Evolutionary conservation across 345 rosid species (phyloP).

Genomic region (Rhizophora mangle): DNA sequence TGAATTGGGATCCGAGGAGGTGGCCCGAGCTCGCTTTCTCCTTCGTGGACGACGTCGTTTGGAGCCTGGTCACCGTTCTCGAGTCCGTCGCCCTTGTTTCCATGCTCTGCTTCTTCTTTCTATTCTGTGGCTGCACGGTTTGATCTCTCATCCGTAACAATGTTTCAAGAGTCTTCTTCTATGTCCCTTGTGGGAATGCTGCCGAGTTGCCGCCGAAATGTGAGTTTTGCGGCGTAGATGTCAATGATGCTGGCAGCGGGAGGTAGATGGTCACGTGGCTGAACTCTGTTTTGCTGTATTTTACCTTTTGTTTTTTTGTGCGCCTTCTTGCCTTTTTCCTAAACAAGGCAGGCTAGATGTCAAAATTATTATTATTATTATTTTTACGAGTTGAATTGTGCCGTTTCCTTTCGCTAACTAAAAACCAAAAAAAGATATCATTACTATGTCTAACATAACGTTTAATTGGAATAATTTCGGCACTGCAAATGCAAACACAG

Average conservation of each 20-base stretch:
- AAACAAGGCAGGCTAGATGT: no score
- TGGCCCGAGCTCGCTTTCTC: conserved; percentile 45
- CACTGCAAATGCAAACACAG: no score
- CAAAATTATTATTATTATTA: no score
- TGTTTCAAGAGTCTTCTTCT: background rate
- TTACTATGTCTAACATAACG: no score
- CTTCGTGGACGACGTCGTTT: conserved; percentile 57
- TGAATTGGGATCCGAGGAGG: conserved; percentile 18
- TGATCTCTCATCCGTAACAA: conserved; percentile 1
- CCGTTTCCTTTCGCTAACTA: no score
- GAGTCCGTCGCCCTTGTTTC: conserved; percentile 90
- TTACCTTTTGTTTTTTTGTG: no score
- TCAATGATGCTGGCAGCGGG: background rate
- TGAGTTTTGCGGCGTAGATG: conserved; percentile 6
- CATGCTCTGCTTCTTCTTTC: conserved; percentile 82
- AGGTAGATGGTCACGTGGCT: conserved; percentile 2
- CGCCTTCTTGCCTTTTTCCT: background rate
- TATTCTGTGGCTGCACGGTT: conserved; percentile 82
- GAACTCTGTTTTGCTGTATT: no score
- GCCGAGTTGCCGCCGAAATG: background rate
- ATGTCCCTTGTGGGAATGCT: background rate
- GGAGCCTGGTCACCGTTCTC: conserved; percentile 68
- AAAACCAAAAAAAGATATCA: no score
- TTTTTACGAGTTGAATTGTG: no score
- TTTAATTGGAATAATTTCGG: no score